Conservation (phyloP, 2,329 filamentous ascomycete genomes). For the Fusarium poae region DNA sequence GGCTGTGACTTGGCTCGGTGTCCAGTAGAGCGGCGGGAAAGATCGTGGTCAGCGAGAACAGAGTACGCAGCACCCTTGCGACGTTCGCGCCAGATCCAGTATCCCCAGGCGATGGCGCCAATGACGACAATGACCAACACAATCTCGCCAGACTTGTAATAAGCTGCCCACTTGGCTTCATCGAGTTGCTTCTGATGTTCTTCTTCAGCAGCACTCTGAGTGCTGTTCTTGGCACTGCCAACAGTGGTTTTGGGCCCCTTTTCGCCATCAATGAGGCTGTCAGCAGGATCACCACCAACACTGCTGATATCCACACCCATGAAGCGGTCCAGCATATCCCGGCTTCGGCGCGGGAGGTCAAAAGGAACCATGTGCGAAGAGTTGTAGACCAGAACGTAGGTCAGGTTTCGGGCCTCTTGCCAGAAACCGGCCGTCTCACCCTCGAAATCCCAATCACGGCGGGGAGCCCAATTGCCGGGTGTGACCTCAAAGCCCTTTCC, state of each 20-base stretch:
- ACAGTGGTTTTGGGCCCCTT: conserved; percentile 83
- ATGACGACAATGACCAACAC: conserved; percentile 85
- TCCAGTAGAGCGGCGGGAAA: conserved; percentile 57
- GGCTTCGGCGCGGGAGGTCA: conserved; percentile 85
- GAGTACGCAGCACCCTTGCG: conserved; percentile 68
- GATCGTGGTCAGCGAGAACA: conserved; percentile 59
- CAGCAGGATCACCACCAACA: conserved; percentile 83
- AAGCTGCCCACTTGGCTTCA: conserved; percentile 88
- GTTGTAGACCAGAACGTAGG: conserved; percentile 96
- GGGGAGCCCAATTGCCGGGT: conserved; percentile 90
- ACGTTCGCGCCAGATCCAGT: conserved; percentile 74
- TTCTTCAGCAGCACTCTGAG: conserved; percentile 68
- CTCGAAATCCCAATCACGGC: conserved; percentile 94
- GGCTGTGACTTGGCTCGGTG: conserved; percentile 62
- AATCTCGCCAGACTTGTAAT: conserved; percentile 87
- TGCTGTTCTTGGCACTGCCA: conserved; percentile 72
- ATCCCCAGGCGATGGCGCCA: conserved; percentile 80
- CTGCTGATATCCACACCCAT: conserved; percentile 91
- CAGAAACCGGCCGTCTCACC: conserved; percentile 89
- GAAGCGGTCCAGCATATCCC: conserved; percentile 98
- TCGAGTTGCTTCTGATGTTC: conserved; percentile 76
- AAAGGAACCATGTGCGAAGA: conserved; percentile 98
- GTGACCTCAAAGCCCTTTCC: conserved; percentile 91
- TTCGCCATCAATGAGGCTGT: conserved; percentile 87
- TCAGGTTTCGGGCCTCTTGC: conserved; percentile 94